phyloP scores from a whole-genome alignment of 2,329 filamentous ascomycete species.

The Bertia moriformis region DNA sequence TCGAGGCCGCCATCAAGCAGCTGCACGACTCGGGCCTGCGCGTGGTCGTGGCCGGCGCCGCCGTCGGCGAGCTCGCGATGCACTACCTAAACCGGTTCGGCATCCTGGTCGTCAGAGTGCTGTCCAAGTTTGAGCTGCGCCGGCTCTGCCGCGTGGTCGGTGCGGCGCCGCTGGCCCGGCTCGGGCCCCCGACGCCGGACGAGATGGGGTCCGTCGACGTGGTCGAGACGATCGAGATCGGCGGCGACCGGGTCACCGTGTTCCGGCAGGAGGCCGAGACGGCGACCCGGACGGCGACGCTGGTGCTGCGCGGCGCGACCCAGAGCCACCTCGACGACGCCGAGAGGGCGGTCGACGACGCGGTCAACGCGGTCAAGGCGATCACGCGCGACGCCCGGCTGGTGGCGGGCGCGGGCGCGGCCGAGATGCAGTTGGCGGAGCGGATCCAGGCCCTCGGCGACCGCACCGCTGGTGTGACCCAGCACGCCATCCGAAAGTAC shows the following conservation, averaged over 20 bases:
- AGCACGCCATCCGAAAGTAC: conserved; percentile 95
- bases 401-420: conserved; percentile 85
- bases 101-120: conserved; percentile 88
- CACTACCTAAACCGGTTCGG: conserved; percentile 97
- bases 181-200: conserved; percentile 99
- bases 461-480: conserved; percentile 78
- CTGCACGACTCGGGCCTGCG: conserved; percentile 85
- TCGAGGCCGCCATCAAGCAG: conserved; percentile 86
- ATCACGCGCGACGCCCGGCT: conserved; percentile 85
- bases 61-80: conserved; percentile 87
- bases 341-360: conserved; percentile 91
- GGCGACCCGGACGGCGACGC: conserved; percentile 75
- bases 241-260: conserved; percentile 92
- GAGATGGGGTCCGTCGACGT: conserved; percentile 93
- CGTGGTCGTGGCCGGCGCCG: conserved; percentile 84
- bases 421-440: conserved; percentile 86
- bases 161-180: conserved; percentile 80
- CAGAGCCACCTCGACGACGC: conserved; percentile 97
- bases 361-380: conserved; percentile 96
- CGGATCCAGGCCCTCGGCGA: conserved; percentile 81
- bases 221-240: conserved; percentile 94
- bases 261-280: conserved; percentile 61
- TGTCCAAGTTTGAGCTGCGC: conserved; percentile 95
- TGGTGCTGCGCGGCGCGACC: conserved; percentile 86
- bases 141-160: conserved; percentile 91